Base-by-base conservation (phyloP, 805 yeast genomes). In the Lipomyces sp. region DNA sequence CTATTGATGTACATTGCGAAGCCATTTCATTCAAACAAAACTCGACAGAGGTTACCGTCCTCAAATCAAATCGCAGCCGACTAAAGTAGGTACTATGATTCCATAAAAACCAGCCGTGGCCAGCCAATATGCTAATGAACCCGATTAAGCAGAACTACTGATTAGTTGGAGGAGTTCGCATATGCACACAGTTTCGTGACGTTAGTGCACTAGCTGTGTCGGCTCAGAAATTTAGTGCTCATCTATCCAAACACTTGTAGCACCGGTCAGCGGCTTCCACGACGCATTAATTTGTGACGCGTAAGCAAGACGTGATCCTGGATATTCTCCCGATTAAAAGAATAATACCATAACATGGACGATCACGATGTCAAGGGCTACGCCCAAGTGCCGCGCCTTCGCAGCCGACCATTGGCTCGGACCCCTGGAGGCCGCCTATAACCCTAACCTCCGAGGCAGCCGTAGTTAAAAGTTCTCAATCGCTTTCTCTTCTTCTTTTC, bases 1-100 rank as follows among this genome's bases (percentile, higher is more conserved):
- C 79, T 67, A 80, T 82, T 64, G 84, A 85, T 18, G 63, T 63
- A 3, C n/a, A 8, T 7, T 42, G 48, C 48, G 48, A 42, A 11
- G 48, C 48, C 48, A 42, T 42, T 15, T 42, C 48, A 42, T 15
- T 42, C 48, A 42, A 42, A 13, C 10, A 42, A 42, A 24, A 15
- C 15, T 42, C 29, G 18, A 10, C 48, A 15, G 24, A 42, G n/a
- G n/a, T 37, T 42, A 42, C 24, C 15, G 48, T 15, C 18, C 8
- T 42, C 15, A 15, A 42, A 3, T 15, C 24, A 15, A 42, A 15
- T n/a, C n/a, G n/a, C n/a, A 15, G 18, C 48, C 24, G n/a, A 3
- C 4, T 42, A 24, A 42, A 6, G 15, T 42, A 24, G 4, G 24
- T 42, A 18, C 48, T 42, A n/a, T 42, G 48, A 42, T 11, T 15